Evolutionary conservation across 495 filamentous ascomycete species (phyloP).

Genomic region (Echria macrotheca): DNA sequence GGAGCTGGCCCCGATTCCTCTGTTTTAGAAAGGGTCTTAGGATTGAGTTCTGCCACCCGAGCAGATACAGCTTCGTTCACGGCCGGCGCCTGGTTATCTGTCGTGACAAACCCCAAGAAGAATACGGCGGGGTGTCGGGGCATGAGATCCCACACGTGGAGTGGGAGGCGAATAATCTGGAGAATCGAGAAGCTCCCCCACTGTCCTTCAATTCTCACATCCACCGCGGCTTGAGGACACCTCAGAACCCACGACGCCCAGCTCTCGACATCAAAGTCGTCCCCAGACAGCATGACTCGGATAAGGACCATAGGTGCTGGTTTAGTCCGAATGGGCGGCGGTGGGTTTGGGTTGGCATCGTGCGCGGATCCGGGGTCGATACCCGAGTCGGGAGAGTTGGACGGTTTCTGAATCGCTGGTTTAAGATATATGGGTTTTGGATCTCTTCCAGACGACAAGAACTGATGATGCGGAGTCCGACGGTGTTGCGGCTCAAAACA

Average conservation of each 20-base stretch:
- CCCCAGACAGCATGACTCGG: not conserved
- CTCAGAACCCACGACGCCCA: slow-evolving; percentile 8
- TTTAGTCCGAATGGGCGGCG: not conserved
- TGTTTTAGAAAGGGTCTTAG: no score
- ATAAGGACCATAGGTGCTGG: slow-evolving; percentile 7
- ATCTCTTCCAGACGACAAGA: slow-evolving; percentile 5
- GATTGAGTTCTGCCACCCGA: no score
- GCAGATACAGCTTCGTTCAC: no score
- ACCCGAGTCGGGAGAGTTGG: no score
- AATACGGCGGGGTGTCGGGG: slow-evolving; percentile 23
- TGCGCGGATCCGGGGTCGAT: not conserved
- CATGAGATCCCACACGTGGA: slow-evolving; percentile 11
- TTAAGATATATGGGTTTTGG: not conserved
- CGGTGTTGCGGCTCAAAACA: slow-evolving; percentile 4
- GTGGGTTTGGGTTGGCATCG: not conserved
- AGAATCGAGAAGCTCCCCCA: slow-evolving; percentile 13
- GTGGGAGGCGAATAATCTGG: slow-evolving; percentile 5
- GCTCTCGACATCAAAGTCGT: not conserved
- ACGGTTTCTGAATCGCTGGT: no score
- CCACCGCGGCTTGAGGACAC: not conserved
- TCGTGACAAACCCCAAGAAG: slow-evolving; percentile 15
- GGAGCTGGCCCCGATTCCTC: no score
- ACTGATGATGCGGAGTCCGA: slow-evolving; percentile 9
- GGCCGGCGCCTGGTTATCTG: no score
- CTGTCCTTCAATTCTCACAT: slow-evolving; percentile 12